Percentiles rank a stretch among this genome's conserved stretches.
phyloP scores from a whole-genome alignment of 352 stramenopile species.

The Aphanomyces invadans region DNA sequence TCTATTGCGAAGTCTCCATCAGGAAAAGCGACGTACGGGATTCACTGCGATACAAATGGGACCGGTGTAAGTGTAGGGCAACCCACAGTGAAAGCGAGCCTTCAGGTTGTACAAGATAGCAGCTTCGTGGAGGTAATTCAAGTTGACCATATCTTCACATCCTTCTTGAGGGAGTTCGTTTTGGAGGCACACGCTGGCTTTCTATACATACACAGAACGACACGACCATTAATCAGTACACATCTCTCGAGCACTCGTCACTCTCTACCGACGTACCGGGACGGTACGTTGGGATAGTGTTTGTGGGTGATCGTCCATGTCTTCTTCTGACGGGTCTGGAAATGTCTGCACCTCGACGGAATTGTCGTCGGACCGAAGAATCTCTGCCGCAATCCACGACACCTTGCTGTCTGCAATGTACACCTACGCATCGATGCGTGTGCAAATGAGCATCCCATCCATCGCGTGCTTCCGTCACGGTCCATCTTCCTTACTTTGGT shows the following conservation, averaged over 20 bases:
- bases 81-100: slow-evolving; percentile 72
- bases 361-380: slow-evolving; percentile 68
- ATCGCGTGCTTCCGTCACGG: too few species aligned
- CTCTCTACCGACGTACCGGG: slow-evolving; percentile 28
- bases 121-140: slow-evolving; percentile 88
- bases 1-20: too few species aligned
- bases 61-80: slow-evolving; percentile 95
- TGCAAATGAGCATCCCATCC: background rate
- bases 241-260: background rate
- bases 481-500: background rate
- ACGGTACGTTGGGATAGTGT: slow-evolving; percentile 44
- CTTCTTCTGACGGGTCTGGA: slow-evolving; percentile 60
- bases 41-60: slow-evolving; percentile 97
- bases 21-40: slow-evolving; percentile 85
- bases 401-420: slow-evolving; percentile 76
- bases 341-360: slow-evolving; percentile 76
- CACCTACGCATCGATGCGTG: slow-evolving; percentile 35
- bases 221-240: slow-evolving; percentile 21
- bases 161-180: slow-evolving; percentile 53
- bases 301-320: slow-evolving; percentile 50
- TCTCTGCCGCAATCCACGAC: slow-evolving; percentile 73
- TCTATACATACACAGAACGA: slow-evolving; percentile 39
- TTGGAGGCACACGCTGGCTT: slow-evolving; percentile 66
- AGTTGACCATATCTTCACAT: slow-evolving; percentile 77
- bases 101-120: slow-evolving; percentile 90